phyloP scores from a whole-genome alignment of 768 basidiomycete genomes.

The Solioccasus polychromus region DNA sequence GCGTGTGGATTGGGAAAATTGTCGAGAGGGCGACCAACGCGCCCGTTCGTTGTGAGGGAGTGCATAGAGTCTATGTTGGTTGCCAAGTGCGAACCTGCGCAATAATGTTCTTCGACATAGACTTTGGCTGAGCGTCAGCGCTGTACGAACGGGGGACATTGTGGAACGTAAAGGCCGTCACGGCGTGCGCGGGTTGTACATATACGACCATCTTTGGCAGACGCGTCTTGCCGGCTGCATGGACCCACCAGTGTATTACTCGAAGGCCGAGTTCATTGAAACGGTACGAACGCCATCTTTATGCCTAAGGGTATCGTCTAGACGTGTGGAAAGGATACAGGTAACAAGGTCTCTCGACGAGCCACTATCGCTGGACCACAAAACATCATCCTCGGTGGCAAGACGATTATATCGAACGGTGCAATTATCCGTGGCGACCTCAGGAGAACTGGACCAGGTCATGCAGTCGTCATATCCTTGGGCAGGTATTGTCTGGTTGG shows the following conservation, averaged over 20 bases:
- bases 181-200: neutral
- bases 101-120: slow-evolving; percentile 15
- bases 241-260: slow-evolving; percentile 77
- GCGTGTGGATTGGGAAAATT: slow-evolving; percentile 12
- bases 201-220: slow-evolving; percentile 2
- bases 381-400: slow-evolving; percentile 96
- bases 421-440: slow-evolving; percentile 95
- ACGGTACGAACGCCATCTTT: slow-evolving; percentile 50
- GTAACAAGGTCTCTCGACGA: slow-evolving; percentile 92
- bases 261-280: slow-evolving; percentile 83
- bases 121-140: slow-evolving; percentile 7
- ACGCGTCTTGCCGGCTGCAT: slow-evolving; percentile 35
- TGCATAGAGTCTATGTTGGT: slow-evolving; percentile 2
- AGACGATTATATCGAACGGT: slow-evolving; percentile 89
- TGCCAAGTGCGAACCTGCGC: slow-evolving; percentile 3
- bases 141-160: slow-evolving; percentile 9
- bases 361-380: slow-evolving; percentile 91
- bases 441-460: slow-evolving; percentile 82
- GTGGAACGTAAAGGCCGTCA: too few relatives aligned
- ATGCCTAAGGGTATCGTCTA: neutral
- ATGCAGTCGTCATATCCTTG: slow-evolving; percentile 90
- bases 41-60: slow-evolving; percentile 3
- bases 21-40: slow-evolving; percentile 2
- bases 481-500: slow-evolving; percentile 92
- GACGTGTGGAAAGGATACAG: slow-evolving; percentile 66